A percentile compares a stretch with the other conserved stretches of the same genome.
Evolutionary conservation across 495 filamentous ascomycete genomes (phyloP).

Genomic region (Rhypophila decipiens): DNA sequence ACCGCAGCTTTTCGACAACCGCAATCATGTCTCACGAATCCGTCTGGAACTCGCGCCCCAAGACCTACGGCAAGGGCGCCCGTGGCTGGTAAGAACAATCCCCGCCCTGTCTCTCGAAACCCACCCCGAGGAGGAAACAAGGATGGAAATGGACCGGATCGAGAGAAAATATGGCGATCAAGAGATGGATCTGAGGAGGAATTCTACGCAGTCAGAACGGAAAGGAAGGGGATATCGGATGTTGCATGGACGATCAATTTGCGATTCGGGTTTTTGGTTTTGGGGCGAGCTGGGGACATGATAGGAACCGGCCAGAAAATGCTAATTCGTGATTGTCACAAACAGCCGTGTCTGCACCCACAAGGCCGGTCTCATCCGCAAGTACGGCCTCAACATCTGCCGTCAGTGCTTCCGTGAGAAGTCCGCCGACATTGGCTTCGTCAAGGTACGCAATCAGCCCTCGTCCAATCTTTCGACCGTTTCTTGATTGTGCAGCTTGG

Average conservation of each 20-base stretch:
- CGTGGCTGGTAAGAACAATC: conserved; percentile 68
- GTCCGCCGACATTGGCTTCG: conserved; percentile 89
- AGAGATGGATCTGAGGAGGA: neutral
- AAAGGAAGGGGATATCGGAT: conserved; percentile 9
- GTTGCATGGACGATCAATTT: too few relatives aligned
- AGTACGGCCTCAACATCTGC: conserved; percentile 99
- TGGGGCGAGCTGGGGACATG: too few relatives aligned
- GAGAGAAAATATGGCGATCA: neutral
- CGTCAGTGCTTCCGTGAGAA: conserved; percentile 99
- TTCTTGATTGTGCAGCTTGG: neutral
- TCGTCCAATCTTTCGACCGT: too few relatives aligned
- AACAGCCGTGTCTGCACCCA: conserved; percentile 92
- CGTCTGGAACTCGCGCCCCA: conserved; percentile 98
- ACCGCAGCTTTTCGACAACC: conserved; percentile 5
- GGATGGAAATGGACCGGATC: neutral
- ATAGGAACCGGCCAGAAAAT: too few relatives aligned
- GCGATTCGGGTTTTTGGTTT: too few relatives aligned
- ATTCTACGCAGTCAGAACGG: conserved; percentile 5
- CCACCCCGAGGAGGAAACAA: conserved; percentile 2
- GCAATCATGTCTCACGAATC: conserved; percentile 93
- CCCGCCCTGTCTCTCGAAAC: neutral
- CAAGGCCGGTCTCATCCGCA: conserved; percentile 93
- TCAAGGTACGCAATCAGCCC: conserved; percentile 77
- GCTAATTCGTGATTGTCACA: conserved; percentile 12
- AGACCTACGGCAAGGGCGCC: conserved; percentile 92